Conservation (phyloP, 129 eudicot species). For the Erigeron canadensis region DNA sequence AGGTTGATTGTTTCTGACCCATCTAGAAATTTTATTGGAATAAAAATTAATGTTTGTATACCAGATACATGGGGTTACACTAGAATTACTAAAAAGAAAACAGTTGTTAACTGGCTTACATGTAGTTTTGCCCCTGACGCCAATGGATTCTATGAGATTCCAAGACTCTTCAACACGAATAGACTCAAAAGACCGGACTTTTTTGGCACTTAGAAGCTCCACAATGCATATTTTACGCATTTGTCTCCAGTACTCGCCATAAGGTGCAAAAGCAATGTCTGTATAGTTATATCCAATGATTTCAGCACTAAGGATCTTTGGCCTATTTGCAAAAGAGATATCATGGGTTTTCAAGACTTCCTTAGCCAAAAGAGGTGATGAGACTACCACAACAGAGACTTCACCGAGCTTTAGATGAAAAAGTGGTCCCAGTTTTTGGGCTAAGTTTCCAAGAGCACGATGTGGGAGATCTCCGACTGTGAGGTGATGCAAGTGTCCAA, state of each 20-base stretch:
- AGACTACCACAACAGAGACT: constrained; percentile 5
- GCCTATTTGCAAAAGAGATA: background rate
- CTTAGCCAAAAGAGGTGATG: background rate
- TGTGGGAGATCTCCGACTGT: constrained; percentile 4
- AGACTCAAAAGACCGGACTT: background rate
- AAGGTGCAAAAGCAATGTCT: background rate
- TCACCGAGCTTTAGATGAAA: background rate
- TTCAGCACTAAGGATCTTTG: background rate
- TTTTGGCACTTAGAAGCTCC: constrained; percentile 6
- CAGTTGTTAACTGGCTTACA: background rate
- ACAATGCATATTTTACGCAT: constrained; percentile 1
- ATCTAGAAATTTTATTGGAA: too few species aligned
- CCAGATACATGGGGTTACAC: too few species aligned
- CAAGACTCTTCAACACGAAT: background rate
- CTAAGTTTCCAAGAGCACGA: background rate
- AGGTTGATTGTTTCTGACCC: too few species aligned
- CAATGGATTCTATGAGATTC: background rate
- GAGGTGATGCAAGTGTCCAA: constrained; percentile 15
- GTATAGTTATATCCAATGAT: background rate
- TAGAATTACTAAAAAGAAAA: too few species aligned
- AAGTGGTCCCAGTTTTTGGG: constrained; percentile 7
- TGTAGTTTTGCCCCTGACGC: background rate
- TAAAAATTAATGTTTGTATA: too few species aligned
- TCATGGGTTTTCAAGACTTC: background rate
- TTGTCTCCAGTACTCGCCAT: constrained; percentile 6